Percentiles rank a stretch among this genome's conserved stretches.
These are phyloP conservation scores for Cyclotella sp. DNA, from an alignment of 108 stramenopile genomes.

Conservation along the genomic window DNA sequence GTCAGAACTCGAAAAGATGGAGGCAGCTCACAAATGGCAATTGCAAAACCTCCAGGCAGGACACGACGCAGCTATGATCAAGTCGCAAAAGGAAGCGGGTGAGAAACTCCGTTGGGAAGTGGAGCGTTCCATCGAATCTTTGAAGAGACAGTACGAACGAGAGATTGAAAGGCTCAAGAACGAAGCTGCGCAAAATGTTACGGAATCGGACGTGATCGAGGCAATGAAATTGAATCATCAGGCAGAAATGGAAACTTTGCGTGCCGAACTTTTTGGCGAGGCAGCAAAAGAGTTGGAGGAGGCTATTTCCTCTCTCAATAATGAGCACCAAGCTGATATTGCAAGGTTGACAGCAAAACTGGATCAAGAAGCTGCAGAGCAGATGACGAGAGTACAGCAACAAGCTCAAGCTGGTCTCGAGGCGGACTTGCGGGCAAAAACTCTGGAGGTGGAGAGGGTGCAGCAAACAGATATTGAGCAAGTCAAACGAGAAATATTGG, in stretches of 20 bases:
- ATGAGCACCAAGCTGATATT: constrained; percentile 27
- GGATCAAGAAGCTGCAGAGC: constrained; percentile 1
- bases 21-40: constrained; percentile 11
- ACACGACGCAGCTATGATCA: constrained; percentile 1
- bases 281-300: constrained; percentile 17
- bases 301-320: constrained; percentile 14
- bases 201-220: constrained; percentile 12
- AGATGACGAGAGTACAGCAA: background rate
- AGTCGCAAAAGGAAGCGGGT: constrained; percentile 22
- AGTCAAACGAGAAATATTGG: constrained; percentile 14
- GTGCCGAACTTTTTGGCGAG: constrained; percentile 10
- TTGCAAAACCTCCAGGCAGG: constrained; percentile 24
- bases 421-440: background rate
- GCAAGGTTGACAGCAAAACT: constrained; percentile 13
- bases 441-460: constrained; percentile 6
- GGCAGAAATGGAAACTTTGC: constrained; percentile 26
- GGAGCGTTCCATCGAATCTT: constrained; percentile 17
- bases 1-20: constrained; percentile 24
- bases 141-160: constrained; percentile 23
- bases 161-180: constrained; percentile 22
- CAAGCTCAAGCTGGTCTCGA: background rate
- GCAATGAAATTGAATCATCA: constrained; percentile 20
- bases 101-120: constrained; percentile 21
- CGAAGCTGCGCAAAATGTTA: constrained; percentile 1
- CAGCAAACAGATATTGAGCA: constrained; percentile 26